Percentiles rank a stretch among this genome's conserved stretches.
phyloP scores from a whole-genome alignment of 192 early-diverging fungal species.

The Coemansia sp. region DNA sequence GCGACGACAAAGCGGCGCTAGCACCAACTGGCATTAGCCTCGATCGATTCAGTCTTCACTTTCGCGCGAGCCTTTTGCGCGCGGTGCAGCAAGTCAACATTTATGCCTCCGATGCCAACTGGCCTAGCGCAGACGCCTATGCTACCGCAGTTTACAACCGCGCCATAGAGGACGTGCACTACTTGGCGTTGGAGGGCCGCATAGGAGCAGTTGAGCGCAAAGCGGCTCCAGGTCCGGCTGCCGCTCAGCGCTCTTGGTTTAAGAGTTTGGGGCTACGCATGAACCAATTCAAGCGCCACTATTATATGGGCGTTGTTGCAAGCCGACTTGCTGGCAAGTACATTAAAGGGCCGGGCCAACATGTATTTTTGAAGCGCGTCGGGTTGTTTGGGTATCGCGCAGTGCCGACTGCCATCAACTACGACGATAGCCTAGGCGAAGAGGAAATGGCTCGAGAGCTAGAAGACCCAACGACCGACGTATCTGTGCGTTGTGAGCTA shows the following conservation, averaged over 20 bases:
- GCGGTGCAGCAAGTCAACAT: conserved; percentile 23
- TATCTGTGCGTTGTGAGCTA: conserved; percentile 27
- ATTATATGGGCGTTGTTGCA: conserved; percentile 25
- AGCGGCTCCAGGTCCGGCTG: not conserved
- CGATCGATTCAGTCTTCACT: conserved; percentile 20
- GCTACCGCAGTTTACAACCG: conserved; percentile 41
- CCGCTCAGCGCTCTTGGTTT: conserved; percentile 1
- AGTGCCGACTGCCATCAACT: conserved; percentile 22
- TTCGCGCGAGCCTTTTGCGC: conserved; percentile 26
- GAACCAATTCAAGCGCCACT: conserved; percentile 16
- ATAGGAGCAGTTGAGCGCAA: not conserved
- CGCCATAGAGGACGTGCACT: conserved; percentile 31
- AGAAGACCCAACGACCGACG: conserved; percentile 13
- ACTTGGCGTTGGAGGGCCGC: conserved; percentile 22
- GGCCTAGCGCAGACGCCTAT: conserved; percentile 30
- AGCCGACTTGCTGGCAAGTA: conserved; percentile 19
- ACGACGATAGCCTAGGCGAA: conserved; percentile 22
- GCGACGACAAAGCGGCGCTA: not conserved
- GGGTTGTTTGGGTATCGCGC: conserved; percentile 15
- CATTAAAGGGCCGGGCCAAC: conserved; percentile 17
- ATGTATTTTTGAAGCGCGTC: conserved; percentile 19
- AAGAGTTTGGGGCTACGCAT: conserved; percentile 7
- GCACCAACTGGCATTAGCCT: conserved; percentile 5
- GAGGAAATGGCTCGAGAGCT: conserved; percentile 19
- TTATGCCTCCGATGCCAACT: conserved; percentile 22